phyloP scores from a whole-genome alignment of 345 rosid genomes.

The Rubroshorea leprosula region DNA sequence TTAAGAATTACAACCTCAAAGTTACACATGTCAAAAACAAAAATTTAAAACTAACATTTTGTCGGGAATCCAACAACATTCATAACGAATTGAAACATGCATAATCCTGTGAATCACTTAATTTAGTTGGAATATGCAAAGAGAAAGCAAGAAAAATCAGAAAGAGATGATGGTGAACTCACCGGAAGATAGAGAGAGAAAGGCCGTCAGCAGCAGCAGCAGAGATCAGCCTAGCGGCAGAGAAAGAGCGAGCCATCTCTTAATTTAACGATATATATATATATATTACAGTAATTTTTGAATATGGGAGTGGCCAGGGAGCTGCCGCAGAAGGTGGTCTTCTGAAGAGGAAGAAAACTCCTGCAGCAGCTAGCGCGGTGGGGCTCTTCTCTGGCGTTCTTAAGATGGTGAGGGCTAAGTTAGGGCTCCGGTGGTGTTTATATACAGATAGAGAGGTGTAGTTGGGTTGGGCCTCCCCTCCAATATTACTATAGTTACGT shows the following conservation, averaged over 20 bases:
- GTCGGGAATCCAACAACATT: too few species aligned
- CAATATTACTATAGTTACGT: too few species aligned
- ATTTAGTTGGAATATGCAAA: neutral
- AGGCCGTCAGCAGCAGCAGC: slow-evolving; percentile 17
- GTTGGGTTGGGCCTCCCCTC: slow-evolving; percentile 3
- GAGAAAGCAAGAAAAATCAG: neutral
- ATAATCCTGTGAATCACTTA: too few species aligned
- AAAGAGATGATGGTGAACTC: neutral
- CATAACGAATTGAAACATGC: too few species aligned
- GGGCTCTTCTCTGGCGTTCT: neutral
- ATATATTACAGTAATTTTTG: too few species aligned
- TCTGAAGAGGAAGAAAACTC: slow-evolving; percentile 5
- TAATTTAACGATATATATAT: neutral
- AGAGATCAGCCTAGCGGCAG: slow-evolving; percentile 18
- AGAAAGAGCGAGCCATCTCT: slow-evolving; percentile 32
- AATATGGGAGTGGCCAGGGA: neutral
- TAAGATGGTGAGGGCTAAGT: neutral
- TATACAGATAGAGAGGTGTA: neutral
- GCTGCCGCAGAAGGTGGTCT: slow-evolving; percentile 19
- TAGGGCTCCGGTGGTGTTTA: neutral
- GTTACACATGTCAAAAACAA: too few species aligned
- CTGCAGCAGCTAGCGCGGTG: slow-evolving; percentile 15
- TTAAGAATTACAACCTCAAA: too few species aligned
- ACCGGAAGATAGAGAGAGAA: slow-evolving; percentile 22
- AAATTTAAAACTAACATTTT: too few species aligned